Conservation (phyloP, 2,329 filamentous ascomycete genomes). For the Hypocreales sp. region DNA sequence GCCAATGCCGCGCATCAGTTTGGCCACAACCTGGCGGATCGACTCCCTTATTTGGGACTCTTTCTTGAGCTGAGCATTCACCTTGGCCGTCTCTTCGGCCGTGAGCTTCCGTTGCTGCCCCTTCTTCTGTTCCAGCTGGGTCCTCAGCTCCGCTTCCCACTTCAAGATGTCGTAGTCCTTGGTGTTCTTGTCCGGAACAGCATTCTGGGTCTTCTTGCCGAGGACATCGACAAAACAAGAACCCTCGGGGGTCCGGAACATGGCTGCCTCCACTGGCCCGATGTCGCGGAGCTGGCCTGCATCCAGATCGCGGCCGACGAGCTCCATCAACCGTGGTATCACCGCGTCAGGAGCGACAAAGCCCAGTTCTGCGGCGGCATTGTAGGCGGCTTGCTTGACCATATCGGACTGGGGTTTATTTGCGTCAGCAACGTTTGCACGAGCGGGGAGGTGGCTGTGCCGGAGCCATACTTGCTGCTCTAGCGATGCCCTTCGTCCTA, state of each 20-base stretch:
- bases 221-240: slow-evolving; percentile 83
- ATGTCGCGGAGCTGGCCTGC: slow-evolving; percentile 52
- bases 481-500: slow-evolving; percentile 34
- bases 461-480: slow-evolving; percentile 37
- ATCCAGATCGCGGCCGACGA: slow-evolving; percentile 62
- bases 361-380: slow-evolving; percentile 76
- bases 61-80: slow-evolving; percentile 80
- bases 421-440: slow-evolving; percentile 1
- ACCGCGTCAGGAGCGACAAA: slow-evolving; percentile 82
- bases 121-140: slow-evolving; percentile 84
- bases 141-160: slow-evolving; percentile 87
- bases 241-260: slow-evolving; percentile 81
- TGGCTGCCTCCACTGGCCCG: slow-evolving; percentile 79
- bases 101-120: slow-evolving; percentile 84
- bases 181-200: slow-evolving; percentile 67
- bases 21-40: slow-evolving; percentile 54
- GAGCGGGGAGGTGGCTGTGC: no score
- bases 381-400: slow-evolving; percentile 58
- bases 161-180: slow-evolving; percentile 94
- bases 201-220: slow-evolving; percentile 59
- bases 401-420: slow-evolving; percentile 10
- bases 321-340: slow-evolving; percentile 57
- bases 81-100: slow-evolving; percentile 74
- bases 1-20: slow-evolving; percentile 67
- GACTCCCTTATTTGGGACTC: slow-evolving; percentile 63